phyloP scores from a whole-genome alignment of 1,284 basidiomycete species.

The Volvariella surrecta region DNA sequence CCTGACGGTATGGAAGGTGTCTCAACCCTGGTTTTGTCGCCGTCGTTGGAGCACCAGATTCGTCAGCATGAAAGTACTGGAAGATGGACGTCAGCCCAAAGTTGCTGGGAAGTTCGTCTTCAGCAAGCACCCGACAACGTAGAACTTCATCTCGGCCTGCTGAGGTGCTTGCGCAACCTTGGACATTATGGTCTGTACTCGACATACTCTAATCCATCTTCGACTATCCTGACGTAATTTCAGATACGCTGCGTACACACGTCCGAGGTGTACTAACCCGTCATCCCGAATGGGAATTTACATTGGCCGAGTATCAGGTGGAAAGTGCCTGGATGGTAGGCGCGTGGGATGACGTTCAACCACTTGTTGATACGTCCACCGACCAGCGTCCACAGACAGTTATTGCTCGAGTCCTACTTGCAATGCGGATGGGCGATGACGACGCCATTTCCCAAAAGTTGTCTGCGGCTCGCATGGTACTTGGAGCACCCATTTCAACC shows the following conservation, averaged over 20 bases:
- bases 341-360: constrained; percentile 81
- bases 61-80: constrained; percentile 98
- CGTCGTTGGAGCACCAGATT: constrained; percentile 94
- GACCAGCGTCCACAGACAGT: constrained; percentile 56
- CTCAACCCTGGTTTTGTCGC: constrained; percentile 83
- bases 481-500: constrained; percentile 80
- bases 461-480: constrained; percentile 58
- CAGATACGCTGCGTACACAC: constrained; percentile 94
- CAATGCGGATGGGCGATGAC: constrained; percentile 56
- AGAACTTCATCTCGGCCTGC: constrained; percentile 82
- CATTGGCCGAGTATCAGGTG: constrained; percentile 79
- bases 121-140: constrained; percentile 89
- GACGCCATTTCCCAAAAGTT: constrained; percentile 44
- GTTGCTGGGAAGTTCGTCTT: constrained; percentile 98
- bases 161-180: constrained; percentile 89
- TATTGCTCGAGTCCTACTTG: constrained; percentile 78
- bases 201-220: too few species aligned
- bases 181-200: constrained; percentile 85
- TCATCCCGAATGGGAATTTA: constrained; percentile 78
- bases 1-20: constrained; percentile 99
- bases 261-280: constrained; percentile 86
- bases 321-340: constrained; percentile 96
- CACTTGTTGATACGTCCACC: constrained; percentile 41
- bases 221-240: too few species aligned
- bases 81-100: constrained; percentile 96